phyloP scores from a whole-genome alignment of 352 stramenopile species.

The Phytophthora lateralis region DNA sequence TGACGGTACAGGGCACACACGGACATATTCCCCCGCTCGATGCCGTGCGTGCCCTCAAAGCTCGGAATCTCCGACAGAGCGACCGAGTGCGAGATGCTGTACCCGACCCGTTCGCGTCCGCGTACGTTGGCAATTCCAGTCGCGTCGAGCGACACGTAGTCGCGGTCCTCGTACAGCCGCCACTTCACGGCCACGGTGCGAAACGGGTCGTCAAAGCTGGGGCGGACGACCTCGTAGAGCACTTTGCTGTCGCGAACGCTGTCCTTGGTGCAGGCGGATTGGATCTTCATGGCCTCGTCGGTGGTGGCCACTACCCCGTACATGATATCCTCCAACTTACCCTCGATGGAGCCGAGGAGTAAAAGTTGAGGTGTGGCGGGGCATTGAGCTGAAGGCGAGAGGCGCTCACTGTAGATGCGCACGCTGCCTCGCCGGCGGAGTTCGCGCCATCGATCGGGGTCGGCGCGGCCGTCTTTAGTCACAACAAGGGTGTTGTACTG shows the following conservation, averaged over 20 bases:
- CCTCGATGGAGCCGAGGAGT: slow-evolving; percentile 44
- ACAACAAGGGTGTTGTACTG: slow-evolving; percentile 61
- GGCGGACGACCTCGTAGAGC: slow-evolving; percentile 49
- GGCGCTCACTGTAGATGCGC: slow-evolving; percentile 44
- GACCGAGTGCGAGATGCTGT: slow-evolving; percentile 50
- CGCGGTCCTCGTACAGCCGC: slow-evolving; percentile 39
- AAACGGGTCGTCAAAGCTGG: slow-evolving; percentile 62
- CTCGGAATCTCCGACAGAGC: slow-evolving; percentile 38
- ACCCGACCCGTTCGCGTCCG: slow-evolving; percentile 42
- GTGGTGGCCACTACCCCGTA: slow-evolving; percentile 47
- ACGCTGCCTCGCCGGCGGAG: slow-evolving; percentile 40
- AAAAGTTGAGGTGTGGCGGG: slow-evolving; percentile 46
- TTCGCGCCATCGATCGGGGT: slow-evolving; percentile 40
- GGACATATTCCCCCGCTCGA: slow-evolving; percentile 57
- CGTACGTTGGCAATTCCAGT: slow-evolving; percentile 35
- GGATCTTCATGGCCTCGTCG: slow-evolving; percentile 51
- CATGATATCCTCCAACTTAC: slow-evolving; percentile 55
- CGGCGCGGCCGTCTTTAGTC: slow-evolving; percentile 46
- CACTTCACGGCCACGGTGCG: slow-evolving; percentile 46
- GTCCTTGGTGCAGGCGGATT: slow-evolving; percentile 56
- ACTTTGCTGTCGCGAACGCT: slow-evolving; percentile 53
- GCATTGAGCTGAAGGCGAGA: slow-evolving; percentile 13
- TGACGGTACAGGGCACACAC: slow-evolving; percentile 49
- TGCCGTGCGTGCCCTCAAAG: slow-evolving; percentile 31
- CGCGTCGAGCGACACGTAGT: slow-evolving; percentile 44